These are phyloP conservation scores for Cicer arietinum DNA, from an alignment of 306 rosid species.

Conservation along the genomic window DNA sequence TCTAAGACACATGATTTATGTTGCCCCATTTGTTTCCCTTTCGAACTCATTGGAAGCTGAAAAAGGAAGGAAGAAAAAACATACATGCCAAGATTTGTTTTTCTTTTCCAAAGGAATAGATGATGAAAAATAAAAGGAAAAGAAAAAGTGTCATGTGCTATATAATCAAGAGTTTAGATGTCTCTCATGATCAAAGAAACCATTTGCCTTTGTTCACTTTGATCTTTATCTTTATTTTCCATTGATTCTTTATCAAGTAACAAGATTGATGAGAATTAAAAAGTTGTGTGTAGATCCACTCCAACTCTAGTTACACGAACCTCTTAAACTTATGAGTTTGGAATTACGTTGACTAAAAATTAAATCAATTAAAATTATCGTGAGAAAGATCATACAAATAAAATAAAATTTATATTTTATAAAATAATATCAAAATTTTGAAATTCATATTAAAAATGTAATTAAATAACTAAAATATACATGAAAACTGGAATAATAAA, in stretches of 20 bases:
- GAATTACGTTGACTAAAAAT: not conserved
- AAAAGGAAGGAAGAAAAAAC: slow-evolving; percentile 1
- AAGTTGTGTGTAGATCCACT: not conserved
- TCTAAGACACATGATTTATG: slow-evolving; percentile 37
- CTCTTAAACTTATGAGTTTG: not conserved
- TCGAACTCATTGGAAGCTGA: slow-evolving; percentile 32
- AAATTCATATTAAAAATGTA: not conserved
- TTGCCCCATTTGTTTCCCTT: slow-evolving; percentile 41
- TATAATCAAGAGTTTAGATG: slow-evolving; percentile 40
- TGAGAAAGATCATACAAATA: not conserved
- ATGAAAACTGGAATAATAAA: not conserved
- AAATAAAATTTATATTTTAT: not conserved
- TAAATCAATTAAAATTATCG: not conserved
- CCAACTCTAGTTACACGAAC: no score
- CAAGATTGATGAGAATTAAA: slow-evolving; percentile 21
- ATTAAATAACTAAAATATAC: not conserved
- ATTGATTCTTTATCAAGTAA: slow-evolving; percentile 12
- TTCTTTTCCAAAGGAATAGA: slow-evolving; percentile 23
- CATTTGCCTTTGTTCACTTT: slow-evolving; percentile 34
- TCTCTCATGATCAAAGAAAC: slow-evolving; percentile 56
- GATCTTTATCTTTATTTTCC: slow-evolving; percentile 39
- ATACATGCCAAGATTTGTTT: slow-evolving; percentile 33
- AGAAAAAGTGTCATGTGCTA: slow-evolving; percentile 25
- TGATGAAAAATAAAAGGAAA: not conserved
- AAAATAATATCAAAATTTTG: no score